phyloP scores from a whole-genome alignment of 1,139 yeast genomes.

The Candida sp. region DNA sequence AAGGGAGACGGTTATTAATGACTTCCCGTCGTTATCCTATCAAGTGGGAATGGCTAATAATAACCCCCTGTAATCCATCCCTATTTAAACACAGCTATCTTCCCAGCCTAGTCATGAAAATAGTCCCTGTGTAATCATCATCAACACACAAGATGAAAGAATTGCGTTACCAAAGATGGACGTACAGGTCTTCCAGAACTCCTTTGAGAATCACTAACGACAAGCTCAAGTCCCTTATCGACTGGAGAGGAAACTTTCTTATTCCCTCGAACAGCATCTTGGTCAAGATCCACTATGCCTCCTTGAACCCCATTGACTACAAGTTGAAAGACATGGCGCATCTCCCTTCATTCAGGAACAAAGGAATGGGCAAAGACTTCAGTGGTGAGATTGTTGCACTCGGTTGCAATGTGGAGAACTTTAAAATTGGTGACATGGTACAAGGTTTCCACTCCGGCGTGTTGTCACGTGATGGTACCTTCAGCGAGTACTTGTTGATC shows the following conservation, averaged over 20 bases:
- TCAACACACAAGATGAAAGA: background rate
- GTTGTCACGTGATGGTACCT: conserved; percentile 54
- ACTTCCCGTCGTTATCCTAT: no score
- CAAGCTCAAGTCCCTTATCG: background rate
- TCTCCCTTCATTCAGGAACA: conserved; percentile 5
- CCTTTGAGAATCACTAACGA: background rate
- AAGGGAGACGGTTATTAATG: no score
- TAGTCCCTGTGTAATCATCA: no score
- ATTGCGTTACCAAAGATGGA: background rate
- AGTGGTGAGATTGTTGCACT: conserved; percentile 64
- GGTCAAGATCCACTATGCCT: conserved; percentile 59
- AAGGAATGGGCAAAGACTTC: conserved; percentile 70
- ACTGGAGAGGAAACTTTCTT: conserved; percentile 1
- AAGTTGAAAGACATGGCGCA: conserved; percentile 43
- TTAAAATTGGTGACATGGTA: conserved; percentile 64
- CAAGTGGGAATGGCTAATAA: no score
- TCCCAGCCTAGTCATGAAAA: no score
- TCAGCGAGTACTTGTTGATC: conserved; percentile 43
- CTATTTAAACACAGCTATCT: background rate
- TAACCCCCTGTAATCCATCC: background rate
- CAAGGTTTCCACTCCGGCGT: conserved; percentile 53
- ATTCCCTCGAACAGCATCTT: conserved; percentile 50
- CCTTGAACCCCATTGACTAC: conserved; percentile 71
- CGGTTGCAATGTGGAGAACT: conserved; percentile 39
- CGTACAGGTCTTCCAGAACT: background rate